phyloP scores from a whole-genome alignment of 2,329 filamentous ascomycete species.

The Calonectria montana region DNA sequence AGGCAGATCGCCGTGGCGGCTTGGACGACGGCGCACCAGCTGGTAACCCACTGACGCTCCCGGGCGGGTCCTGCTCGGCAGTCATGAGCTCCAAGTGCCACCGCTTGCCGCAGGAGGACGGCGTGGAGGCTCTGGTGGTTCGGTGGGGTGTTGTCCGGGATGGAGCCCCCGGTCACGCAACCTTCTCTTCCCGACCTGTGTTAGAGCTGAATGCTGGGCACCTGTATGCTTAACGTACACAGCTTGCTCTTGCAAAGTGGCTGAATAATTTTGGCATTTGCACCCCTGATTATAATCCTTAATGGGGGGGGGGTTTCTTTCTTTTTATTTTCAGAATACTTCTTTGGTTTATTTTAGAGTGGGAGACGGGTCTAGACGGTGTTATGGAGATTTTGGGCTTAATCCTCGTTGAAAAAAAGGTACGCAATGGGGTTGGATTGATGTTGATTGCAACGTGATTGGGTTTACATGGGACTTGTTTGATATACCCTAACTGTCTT shows the following conservation, averaged over 20 bases:
- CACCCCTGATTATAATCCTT: background rate
- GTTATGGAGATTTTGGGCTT: constrained; percentile 1
- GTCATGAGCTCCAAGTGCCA: constrained; percentile 64
- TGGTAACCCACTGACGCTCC: constrained; percentile 62
- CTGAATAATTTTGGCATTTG: background rate
- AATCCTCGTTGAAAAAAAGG: background rate
- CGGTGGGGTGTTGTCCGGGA: constrained; percentile 60
- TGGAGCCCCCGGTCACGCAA: constrained; percentile 55
- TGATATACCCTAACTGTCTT: constrained; percentile 26
- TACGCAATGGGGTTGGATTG: background rate
- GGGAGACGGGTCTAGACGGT: constrained; percentile 11
- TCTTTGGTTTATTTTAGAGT: background rate
- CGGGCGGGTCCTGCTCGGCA: constrained; percentile 62
- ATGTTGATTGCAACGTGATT: background rate
- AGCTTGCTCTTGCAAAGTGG: background rate
- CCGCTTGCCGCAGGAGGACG: constrained; percentile 43
- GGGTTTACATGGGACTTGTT: constrained; percentile 10
- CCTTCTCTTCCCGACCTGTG: constrained; percentile 53
- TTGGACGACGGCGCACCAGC: constrained; percentile 49
- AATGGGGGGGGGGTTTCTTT: too few relatives aligned
- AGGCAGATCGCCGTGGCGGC: constrained; percentile 50
- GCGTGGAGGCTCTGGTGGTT: constrained; percentile 52
- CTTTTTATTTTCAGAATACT: background rate
- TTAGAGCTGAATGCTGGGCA: constrained; percentile 42
- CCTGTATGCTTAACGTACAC: constrained; percentile 37